Evolutionary conservation across 1,284 basidiomycete genomes (phyloP).

Genomic region (Mycosarcoma mackinlayi): DNA sequence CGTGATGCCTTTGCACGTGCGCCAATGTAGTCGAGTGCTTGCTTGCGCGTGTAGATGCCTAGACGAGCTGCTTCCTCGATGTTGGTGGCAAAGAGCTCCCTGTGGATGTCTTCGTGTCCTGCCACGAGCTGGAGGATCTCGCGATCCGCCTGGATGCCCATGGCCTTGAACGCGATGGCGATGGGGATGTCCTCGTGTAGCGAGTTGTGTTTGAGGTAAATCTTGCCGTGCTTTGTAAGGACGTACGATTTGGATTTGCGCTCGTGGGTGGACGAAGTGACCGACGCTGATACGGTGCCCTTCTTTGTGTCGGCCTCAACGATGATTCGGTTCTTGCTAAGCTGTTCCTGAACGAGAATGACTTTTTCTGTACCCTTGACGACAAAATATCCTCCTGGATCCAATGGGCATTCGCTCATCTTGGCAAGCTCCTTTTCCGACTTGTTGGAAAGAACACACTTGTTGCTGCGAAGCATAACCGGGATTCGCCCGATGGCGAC

Average conservation of each 20-base stretch:
- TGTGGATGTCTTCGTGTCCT: constrained; percentile 90
- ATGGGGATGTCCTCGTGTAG: constrained; percentile 98
- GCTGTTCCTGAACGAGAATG: constrained; percentile 97
- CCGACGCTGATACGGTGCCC: constrained; percentile 92
- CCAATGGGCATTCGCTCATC: constrained; percentile 96
- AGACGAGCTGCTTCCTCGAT: constrained; percentile 83
- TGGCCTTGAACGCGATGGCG: constrained; percentile 86
- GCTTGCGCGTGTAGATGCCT: constrained; percentile 86
- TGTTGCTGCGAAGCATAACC: constrained; percentile 96
- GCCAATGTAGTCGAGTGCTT: constrained; percentile 96
- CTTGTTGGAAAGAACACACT: constrained; percentile 81
- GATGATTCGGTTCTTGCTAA: constrained; percentile 99
- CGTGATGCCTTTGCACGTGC: constrained; percentile 88
- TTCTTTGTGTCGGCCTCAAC: constrained; percentile 85
- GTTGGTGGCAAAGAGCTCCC: constrained; percentile 87
- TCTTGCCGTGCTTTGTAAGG: constrained; percentile 91
- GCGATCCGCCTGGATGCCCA: constrained; percentile 96
- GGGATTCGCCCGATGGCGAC: constrained; percentile 92
- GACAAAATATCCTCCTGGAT: constrained; percentile 98
- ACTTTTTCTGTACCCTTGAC: constrained; percentile 99
- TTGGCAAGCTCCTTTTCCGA: constrained; percentile 84
- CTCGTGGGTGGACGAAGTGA: constrained; percentile 93
- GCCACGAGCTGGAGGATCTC: constrained; percentile 96
- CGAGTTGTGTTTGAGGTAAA: constrained; percentile 92
- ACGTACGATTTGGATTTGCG: constrained; percentile 99